Conservation (phyloP, 352 stramenopile genomes). For the Pythium coloratum region DNA sequence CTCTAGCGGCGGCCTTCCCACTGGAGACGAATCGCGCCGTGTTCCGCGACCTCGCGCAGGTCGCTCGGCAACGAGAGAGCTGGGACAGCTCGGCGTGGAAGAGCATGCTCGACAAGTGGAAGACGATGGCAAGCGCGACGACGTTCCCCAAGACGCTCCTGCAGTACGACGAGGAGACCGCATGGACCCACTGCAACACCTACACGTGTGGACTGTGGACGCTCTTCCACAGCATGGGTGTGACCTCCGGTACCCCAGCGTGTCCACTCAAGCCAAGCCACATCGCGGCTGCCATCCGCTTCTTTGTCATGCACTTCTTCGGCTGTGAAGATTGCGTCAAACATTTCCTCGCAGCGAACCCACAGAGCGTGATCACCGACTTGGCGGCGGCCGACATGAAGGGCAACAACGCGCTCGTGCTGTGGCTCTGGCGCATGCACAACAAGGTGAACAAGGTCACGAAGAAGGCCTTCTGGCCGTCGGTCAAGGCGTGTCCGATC, state of each 20-base stretch:
- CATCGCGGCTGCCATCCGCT: constrained; percentile 57
- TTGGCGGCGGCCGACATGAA: constrained; percentile 39
- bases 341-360: constrained; percentile 75
- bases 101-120: constrained; percentile 64
- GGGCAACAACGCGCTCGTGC: constrained; percentile 40
- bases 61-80: constrained; percentile 37
- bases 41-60: constrained; percentile 41
- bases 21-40: constrained; percentile 59
- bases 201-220: constrained; percentile 85
- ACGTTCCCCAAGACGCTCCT: constrained; percentile 73
- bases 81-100: constrained; percentile 68
- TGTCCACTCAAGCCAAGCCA: constrained; percentile 54
- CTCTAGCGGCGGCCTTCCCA: constrained; percentile 60
- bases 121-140: constrained; percentile 34
- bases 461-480: constrained; percentile 71
- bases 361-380: constrained; percentile 47
- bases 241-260: constrained; percentile 35
- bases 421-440: constrained; percentile 87
- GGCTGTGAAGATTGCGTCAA: constrained; percentile 74
- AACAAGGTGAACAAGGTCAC: constrained; percentile 80
- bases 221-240: constrained; percentile 78
- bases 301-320: constrained; percentile 82
- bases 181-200: constrained; percentile 60
- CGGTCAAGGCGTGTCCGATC: constrained; percentile 44
- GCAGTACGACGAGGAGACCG: constrained; percentile 43